These are phyloP conservation scores for Monosporascus sp. DNA, from an alignment of 2,329 filamentous ascomycete species.

Conservation along the genomic window DNA sequence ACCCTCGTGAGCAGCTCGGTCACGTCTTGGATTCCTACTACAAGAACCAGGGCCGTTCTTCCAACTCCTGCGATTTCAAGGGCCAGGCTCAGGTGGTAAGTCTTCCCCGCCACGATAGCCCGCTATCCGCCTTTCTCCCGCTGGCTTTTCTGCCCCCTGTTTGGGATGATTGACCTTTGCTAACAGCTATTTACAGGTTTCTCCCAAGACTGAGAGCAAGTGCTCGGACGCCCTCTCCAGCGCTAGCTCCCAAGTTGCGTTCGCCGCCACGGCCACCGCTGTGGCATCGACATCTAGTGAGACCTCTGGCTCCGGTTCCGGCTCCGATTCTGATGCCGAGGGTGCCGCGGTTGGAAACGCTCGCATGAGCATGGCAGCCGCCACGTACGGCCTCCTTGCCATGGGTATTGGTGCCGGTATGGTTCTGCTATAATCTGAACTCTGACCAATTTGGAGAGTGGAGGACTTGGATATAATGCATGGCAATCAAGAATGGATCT, in stretches of 20 bases:
- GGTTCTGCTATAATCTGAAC: slow-evolving; percentile 44
- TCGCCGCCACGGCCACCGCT: slow-evolving; percentile 26
- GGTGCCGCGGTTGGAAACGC: slow-evolving; percentile 34
- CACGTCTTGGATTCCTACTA: slow-evolving; percentile 59
- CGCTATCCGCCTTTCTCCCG: neutral
- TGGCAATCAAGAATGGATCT: neutral
- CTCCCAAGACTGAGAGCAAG: slow-evolving; percentile 35
- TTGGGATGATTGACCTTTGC: neutral
- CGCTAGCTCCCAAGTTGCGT: slow-evolving; percentile 35
- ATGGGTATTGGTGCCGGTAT: slow-evolving; percentile 48
- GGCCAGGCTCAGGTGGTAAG: slow-evolving; percentile 44
- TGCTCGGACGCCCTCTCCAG: slow-evolving; percentile 45
- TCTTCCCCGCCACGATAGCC: neutral
- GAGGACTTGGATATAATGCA: neutral
- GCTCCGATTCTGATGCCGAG: slow-evolving; percentile 16
- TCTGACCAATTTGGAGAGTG: neutral
- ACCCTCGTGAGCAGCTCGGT: slow-evolving; percentile 52
- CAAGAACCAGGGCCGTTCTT: slow-evolving; percentile 39
- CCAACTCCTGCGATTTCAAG: slow-evolving; percentile 53
- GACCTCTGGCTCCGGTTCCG: slow-evolving; percentile 13
- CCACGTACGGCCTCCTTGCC: slow-evolving; percentile 48
- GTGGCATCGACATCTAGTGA: slow-evolving; percentile 1
- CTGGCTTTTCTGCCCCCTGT: no score
- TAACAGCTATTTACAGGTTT: slow-evolving; percentile 9
- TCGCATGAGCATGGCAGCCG: slow-evolving; percentile 39